A percentile compares a stretch with the other conserved stretches of the same genome.
Conservation (phyloP, 176 grass and related monocot species). For the Alopecurus myosuroides region DNA sequence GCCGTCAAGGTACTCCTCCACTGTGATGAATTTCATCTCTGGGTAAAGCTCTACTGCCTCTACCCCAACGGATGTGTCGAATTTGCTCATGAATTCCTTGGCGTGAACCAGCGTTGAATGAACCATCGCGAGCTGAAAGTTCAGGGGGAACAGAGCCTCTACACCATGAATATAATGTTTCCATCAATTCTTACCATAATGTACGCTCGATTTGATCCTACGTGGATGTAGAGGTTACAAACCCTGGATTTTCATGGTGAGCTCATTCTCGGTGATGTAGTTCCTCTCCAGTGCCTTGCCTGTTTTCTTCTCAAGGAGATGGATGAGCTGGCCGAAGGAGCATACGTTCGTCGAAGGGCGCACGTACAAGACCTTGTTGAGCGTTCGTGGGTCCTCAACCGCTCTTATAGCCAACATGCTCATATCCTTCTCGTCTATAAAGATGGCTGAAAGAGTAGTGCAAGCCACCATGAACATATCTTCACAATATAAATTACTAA, state of each 20-base stretch:
- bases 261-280: slow-evolving; percentile 26
- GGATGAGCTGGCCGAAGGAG: slow-evolving; percentile 30
- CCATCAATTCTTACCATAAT: not conserved
- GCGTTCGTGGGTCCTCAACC: slow-evolving; percentile 38
- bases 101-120: slow-evolving; percentile 24
- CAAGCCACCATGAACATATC: not conserved
- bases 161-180: not conserved
- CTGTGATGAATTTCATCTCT: slow-evolving; percentile 32
- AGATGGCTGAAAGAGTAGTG: not conserved
- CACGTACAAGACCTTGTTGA: slow-evolving; percentile 48
- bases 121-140: slow-evolving; percentile 23
- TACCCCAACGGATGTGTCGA: slow-evolving; percentile 1
- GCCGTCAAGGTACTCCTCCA: slow-evolving; percentile 35
- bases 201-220: not conserved
- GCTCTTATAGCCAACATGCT: slow-evolving; percentile 29
- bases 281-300: slow-evolving; percentile 23
- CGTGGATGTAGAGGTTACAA: not conserved
- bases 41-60: slow-evolving; percentile 64
- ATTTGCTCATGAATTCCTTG: slow-evolving; percentile 10
- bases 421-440: slow-evolving; percentile 49
- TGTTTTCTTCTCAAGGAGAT: slow-evolving; percentile 38
- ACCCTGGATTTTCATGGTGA: slow-evolving; percentile 32
- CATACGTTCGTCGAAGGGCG: slow-evolving; percentile 24
- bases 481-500: not conserved
- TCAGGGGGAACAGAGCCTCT: slow-evolving; percentile 24